Evolutionary conservation across 2,329 filamentous ascomycete genomes (phyloP), one percentile per base, ranked within the genome.

Genomic region (Sphaerostilbella broomeana): DNA sequence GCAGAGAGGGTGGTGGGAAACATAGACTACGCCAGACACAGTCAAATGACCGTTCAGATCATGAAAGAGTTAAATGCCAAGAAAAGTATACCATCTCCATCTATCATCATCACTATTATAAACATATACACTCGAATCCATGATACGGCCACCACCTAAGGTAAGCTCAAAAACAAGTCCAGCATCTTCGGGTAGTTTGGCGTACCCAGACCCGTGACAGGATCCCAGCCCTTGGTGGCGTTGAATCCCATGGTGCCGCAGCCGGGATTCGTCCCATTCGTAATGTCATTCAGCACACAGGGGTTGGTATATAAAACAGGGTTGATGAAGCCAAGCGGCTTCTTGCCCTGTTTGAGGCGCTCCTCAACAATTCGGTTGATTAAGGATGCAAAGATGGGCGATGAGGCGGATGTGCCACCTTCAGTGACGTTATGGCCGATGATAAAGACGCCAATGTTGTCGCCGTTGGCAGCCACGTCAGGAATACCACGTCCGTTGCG

Each of bases 371-470:
- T 46, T 34, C 57, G 34, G 12, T 48, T 51, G 31, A 61, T 41
- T 33, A 63, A 51, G 17, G 50, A 49, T 3, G 44, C 56, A 18
- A 58, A 56, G 5, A 53, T 46, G 1, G 58, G 59, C 5, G 56
- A 55, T 21, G 56, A 56, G 3, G 51, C 53, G 27, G 65, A 70
- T 0, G 73, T 77, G 12, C 72, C 73, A 37, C 60, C 70, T 1
- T 70, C 62, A 19, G 67, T 56, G 0, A 50, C 48, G 40, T 67
- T 69, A 6, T 54, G 51, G 16, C 68, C 67, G 34, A 70, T 57
- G 22, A 69, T 55, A 2, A 64, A 64, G 5, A 69, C 54, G 24
- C 62, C 58, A 44, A 62, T 65, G 28, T 60, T 65, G 4, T 60
- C 64, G 4, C 65, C 67, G 19, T 67, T 64, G n/a, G 63, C 64